Evolutionary conservation across 495 filamentous ascomycete genomes (phyloP).

Genomic region (Amorphotheca resinae): DNA sequence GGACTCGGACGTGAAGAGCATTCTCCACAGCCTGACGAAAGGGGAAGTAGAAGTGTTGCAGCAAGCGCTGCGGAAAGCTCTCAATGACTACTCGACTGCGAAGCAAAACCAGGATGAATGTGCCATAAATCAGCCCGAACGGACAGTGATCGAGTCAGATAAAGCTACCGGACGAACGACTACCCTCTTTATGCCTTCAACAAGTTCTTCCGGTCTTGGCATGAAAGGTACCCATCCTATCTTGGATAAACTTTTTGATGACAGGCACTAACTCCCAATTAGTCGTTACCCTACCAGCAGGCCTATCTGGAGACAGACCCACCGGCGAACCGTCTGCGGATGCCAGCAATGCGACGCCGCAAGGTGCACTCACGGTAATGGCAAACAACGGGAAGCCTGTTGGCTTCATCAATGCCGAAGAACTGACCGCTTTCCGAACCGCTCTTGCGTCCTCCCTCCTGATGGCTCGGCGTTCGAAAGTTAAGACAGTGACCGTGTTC

Average conservation of each 20-base stretch:
- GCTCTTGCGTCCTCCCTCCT: constrained; percentile 69
- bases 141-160: constrained; percentile 53
- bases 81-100: constrained; percentile 73
- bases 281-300: background rate
- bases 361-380: constrained; percentile 68
- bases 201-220: constrained; percentile 31
- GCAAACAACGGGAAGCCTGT: constrained; percentile 49
- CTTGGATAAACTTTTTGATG: background rate
- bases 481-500: constrained; percentile 70
- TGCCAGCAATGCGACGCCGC: constrained; percentile 45
- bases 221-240: constrained; percentile 32
- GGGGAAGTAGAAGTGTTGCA: constrained; percentile 59
- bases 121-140: constrained; percentile 56
- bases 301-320: background rate
- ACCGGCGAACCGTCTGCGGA: background rate
- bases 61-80: constrained; percentile 51
- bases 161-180: constrained; percentile 66
- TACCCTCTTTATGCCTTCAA: constrained; percentile 87
- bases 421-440: constrained; percentile 87
- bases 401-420: constrained; percentile 72
- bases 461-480: constrained; percentile 52
- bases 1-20: constrained; percentile 50
- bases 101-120: constrained; percentile 30
- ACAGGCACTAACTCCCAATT: background rate
- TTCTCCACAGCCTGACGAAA: constrained; percentile 59